Base-by-base conservation (phyloP, 192 early-diverging fungal species). In the Lobosporangium transversale region DNA sequence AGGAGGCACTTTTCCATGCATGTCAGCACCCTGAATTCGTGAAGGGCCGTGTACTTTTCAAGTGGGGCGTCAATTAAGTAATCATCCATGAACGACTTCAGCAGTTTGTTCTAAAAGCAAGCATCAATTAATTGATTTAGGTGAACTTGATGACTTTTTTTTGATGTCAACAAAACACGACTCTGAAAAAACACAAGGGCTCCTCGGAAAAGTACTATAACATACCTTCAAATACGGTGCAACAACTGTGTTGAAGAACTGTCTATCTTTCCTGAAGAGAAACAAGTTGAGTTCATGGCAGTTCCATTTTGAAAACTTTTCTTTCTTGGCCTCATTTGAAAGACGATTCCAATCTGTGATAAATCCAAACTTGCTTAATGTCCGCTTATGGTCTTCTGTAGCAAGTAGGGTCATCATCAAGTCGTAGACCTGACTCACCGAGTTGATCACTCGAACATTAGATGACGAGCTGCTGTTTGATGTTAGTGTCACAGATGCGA, bases 241-340 rank as follows among this genome's bases (percentile, higher is more conserved):
- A 3, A 83, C 62, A 30, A 59, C 53, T 0, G 54, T 15, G 18
- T 79, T 57, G 47, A 84, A 86, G 50, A 82, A 86, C 2, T 27
- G 11, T 2, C n/a, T 43, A 26, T 86, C 84, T 30, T 83, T 83
- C 45, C 80, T 73, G 55, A 62, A 80, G 2, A 86, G 32, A 66
- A 83, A 86, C 50, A 86, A 55, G 43, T 83, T 82, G 18, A 84
- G 51, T 63, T 86, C 84, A 53, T 86, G 70, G 42, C 79, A 84
- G 18, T 35, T 53, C 35, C 74, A 66, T 24, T 68, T 51, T 5
- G 70, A 75, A 53, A 80, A 71, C 9, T 66, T 63, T 51, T 80
- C 59, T 31, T 70, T 37, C 56, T 84, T 86, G 50, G 78, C 33
- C 18, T 62, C 48, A 8, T 30, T 20, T 18, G 55, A 45, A 7